A percentile compares a stretch with the other conserved stretches of the same genome.
Conservation (phyloP, 768 basidiomycete genomes). For the Tulasnella sp. region DNA sequence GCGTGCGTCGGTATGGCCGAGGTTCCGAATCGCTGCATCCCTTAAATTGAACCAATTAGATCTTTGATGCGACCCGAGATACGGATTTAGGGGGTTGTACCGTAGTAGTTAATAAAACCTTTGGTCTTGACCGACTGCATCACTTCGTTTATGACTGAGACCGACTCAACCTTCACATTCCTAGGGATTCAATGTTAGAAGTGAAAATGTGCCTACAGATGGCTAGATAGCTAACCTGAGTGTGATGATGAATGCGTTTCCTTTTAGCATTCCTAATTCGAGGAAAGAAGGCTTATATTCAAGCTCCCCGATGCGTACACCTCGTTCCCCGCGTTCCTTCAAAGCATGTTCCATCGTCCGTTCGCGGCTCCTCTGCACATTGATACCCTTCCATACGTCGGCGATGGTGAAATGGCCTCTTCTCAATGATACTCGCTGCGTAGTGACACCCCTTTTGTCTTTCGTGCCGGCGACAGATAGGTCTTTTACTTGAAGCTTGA, state of each 20-base stretch:
- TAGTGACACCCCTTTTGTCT: conserved; percentile 94
- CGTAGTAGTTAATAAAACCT: conserved; percentile 98
- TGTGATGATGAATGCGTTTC: conserved; percentile 91
- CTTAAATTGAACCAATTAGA: conserved; percentile 29
- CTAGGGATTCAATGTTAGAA: conserved; percentile 31
- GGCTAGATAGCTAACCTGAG: conserved; percentile 49
- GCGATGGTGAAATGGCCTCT: conserved; percentile 64
- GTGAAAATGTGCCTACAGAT: conserved; percentile 6
- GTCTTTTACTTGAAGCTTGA: conserved; percentile 71
- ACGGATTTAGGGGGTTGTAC: conserved; percentile 30
- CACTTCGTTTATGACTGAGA: conserved; percentile 59
- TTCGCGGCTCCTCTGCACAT: conserved; percentile 41
- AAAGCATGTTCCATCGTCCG: conserved; percentile 47
- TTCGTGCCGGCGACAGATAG: conserved; percentile 91
- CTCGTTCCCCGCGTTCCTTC: conserved; percentile 73
- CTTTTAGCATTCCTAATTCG: conserved; percentile 92
- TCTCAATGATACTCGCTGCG: conserved; percentile 77
- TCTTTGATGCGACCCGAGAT: neutral
- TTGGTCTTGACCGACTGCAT: conserved; percentile 65
- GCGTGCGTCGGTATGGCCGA: conserved; percentile 91
- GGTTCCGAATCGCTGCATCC: conserved; percentile 98
- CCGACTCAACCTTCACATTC: conserved; percentile 70
- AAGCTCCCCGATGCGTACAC: conserved; percentile 78
- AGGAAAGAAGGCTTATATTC: conserved; percentile 71
- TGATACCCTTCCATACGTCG: conserved; percentile 74